These are phyloP conservation scores for Colletotrichum filicis DNA, from an alignment of 2,329 filamentous ascomycete species.

Conservation along the genomic window DNA sequence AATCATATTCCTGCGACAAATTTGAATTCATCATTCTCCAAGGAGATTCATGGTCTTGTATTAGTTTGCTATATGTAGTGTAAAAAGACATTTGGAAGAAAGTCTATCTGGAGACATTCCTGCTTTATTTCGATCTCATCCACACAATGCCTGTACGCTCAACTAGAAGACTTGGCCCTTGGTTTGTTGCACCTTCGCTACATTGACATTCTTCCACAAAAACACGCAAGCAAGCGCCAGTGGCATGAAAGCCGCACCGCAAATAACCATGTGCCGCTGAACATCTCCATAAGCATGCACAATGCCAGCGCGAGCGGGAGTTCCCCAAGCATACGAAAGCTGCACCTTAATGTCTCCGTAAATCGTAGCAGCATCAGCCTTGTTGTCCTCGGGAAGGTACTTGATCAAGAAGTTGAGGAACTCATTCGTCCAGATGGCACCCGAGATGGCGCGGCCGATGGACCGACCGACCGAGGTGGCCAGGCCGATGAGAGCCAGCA, in stretches of 20 bases:
- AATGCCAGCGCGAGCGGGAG: conserved; percentile 53
- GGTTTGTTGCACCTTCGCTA: conserved; percentile 28
- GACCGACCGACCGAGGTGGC: conserved; percentile 45
- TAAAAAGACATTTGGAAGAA: too few relatives aligned
- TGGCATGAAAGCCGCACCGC: conserved; percentile 33
- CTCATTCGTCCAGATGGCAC: conserved; percentile 47
- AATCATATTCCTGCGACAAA: too few relatives aligned
- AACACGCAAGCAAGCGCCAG: conserved; percentile 25
- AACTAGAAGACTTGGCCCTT: conserved; percentile 29
- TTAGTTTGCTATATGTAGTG: too few relatives aligned
- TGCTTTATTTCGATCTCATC: too few relatives aligned
- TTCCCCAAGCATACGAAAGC: conserved; percentile 52
- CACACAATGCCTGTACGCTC: neutral
- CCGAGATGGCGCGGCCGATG: conserved; percentile 44
- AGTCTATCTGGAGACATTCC: too few relatives aligned
- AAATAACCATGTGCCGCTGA: conserved; percentile 53
- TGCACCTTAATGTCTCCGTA: conserved; percentile 48
- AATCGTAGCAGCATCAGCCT: conserved; percentile 57
- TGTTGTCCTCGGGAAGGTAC: conserved; percentile 49
- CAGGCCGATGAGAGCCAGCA: conserved; percentile 45
- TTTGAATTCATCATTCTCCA: too few relatives aligned
- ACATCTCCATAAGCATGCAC: conserved; percentile 58
- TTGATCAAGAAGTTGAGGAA: conserved; percentile 50
- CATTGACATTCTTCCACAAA: conserved; percentile 28
- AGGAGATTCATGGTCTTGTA: too few relatives aligned